These are phyloP conservation scores for Discostella stelligeroides DNA, from an alignment of 108 stramenopile species.

Conservation along the genomic window DNA sequence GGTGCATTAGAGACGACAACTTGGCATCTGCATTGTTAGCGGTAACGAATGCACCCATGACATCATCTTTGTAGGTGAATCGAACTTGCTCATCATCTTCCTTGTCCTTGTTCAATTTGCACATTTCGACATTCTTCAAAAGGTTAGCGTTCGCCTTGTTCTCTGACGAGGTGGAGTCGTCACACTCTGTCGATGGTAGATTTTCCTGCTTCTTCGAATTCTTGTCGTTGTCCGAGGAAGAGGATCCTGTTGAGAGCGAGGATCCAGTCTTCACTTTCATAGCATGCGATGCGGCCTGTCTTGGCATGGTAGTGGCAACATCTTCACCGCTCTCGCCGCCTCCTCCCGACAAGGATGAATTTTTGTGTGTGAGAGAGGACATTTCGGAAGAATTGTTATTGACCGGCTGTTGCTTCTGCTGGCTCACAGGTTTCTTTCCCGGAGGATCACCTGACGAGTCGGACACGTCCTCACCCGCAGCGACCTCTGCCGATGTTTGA, in stretches of 20 bases:
- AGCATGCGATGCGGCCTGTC: no score
- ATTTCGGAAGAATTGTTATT: conserved; percentile 3
- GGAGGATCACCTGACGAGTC: conserved; percentile 26
- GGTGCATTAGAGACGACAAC: conserved; percentile 72
- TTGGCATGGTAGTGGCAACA: conserved; percentile 7
- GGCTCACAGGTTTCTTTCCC: conserved; percentile 13
- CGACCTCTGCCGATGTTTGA: conserved; percentile 14
- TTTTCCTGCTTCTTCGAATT: conserved; percentile 24
- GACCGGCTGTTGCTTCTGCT: not conserved
- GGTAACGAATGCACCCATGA: conserved; percentile 83
- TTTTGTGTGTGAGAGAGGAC: conserved; percentile 28
- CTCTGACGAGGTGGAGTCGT: conserved; percentile 60
- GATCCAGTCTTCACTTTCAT: no score
- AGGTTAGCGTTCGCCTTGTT: conserved; percentile 55
- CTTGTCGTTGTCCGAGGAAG: conserved; percentile 7
- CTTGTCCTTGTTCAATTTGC: conserved; percentile 54
- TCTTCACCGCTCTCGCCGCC: conserved; percentile 7
- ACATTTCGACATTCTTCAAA: conserved; percentile 60
- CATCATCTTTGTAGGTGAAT: conserved; percentile 74
- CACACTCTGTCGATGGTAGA: conserved; percentile 40
- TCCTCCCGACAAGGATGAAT: conserved; percentile 19
- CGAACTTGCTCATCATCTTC: conserved; percentile 33
- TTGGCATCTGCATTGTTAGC: conserved; percentile 86
- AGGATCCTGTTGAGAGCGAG: conserved; percentile 7
- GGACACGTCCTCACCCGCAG: conserved; percentile 37